Percentiles rank a stretch among this genome's conserved stretches.
Evolutionary conservation across 768 basidiomycete species (phyloP).

Genomic region (Boletellus emodensis): DNA sequence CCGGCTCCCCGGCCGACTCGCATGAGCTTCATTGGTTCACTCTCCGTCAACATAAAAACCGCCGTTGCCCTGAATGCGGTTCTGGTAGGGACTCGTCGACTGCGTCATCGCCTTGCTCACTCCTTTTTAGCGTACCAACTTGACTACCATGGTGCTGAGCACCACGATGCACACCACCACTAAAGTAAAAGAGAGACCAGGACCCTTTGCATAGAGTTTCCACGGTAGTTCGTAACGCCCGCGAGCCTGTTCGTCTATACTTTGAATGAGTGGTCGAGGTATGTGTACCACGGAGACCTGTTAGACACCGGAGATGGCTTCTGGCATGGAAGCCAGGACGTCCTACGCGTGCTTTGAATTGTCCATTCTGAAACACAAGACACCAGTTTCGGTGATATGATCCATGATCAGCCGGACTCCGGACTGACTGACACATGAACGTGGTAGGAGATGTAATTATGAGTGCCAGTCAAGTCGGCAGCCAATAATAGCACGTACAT

Average conservation of each 20-base stretch:
- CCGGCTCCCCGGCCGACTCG: constrained; percentile 91
- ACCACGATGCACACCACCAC: constrained; percentile 48
- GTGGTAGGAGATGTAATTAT: too few relatives aligned
- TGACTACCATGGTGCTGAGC: constrained; percentile 63
- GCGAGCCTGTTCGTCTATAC: not conserved
- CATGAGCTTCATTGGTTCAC: constrained; percentile 90
- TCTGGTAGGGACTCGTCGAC: constrained; percentile 55
- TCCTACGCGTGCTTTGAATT: too few relatives aligned
- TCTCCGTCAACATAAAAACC: constrained; percentile 57
- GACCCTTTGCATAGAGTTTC: constrained; percentile 9
- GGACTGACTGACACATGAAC: too few relatives aligned
- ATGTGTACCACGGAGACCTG: not conserved
- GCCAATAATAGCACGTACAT: too few relatives aligned
- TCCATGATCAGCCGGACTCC: too few relatives aligned
- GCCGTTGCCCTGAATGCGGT: constrained; percentile 91
- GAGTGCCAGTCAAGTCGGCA: too few relatives aligned
- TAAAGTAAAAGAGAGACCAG: constrained; percentile 14
- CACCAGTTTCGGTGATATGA: too few relatives aligned
- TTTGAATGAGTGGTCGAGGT: not conserved
- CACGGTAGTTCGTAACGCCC: constrained; percentile 15
- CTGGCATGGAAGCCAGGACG: too few relatives aligned
- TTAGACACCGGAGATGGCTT: too few relatives aligned
- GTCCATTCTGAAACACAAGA: too few relatives aligned
- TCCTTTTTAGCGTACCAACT: constrained; percentile 59
- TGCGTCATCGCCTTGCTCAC: constrained; percentile 2